Conservation (phyloP, 2,329 filamentous ascomycete genomes). For the Neofusicoccum kwambonambiense region DNA sequence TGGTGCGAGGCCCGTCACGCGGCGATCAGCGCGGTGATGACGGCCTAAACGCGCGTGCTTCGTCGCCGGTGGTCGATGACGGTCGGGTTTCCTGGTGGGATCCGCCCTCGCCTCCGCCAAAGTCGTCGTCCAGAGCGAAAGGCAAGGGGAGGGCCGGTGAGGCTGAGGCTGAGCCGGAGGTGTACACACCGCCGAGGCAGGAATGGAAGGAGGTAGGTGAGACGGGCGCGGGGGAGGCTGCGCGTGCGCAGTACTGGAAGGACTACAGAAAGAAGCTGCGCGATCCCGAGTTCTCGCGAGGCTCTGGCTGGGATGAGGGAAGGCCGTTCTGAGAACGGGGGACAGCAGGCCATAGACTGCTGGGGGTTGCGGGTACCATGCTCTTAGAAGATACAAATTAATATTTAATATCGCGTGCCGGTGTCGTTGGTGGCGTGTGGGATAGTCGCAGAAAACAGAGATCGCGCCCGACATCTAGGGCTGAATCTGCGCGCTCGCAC, state of each 20-base stretch:
- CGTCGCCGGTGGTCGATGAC: neutral
- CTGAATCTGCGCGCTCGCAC: no score
- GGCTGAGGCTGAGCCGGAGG: neutral
- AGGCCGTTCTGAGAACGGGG: neutral
- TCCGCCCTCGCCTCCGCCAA: neutral
- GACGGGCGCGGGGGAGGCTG: neutral
- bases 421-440: no score
- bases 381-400: no score
- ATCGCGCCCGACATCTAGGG: no score
- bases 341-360: no score
- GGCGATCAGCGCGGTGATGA: neutral
- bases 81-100: conserved; percentile 6
- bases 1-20: neutral
- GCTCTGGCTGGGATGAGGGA: neutral
- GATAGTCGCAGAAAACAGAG: no score
- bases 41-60: neutral
- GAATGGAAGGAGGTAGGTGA: neutral
- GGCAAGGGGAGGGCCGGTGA: no score
- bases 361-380: no score
- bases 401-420: no score
- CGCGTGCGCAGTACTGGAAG: neutral
- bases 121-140: neutral
- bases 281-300: neutral
- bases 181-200: neutral
- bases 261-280: neutral